Evolutionary conservation across 495 filamentous ascomycete species (phyloP).

Genomic region (Daldinia decipiens): DNA sequence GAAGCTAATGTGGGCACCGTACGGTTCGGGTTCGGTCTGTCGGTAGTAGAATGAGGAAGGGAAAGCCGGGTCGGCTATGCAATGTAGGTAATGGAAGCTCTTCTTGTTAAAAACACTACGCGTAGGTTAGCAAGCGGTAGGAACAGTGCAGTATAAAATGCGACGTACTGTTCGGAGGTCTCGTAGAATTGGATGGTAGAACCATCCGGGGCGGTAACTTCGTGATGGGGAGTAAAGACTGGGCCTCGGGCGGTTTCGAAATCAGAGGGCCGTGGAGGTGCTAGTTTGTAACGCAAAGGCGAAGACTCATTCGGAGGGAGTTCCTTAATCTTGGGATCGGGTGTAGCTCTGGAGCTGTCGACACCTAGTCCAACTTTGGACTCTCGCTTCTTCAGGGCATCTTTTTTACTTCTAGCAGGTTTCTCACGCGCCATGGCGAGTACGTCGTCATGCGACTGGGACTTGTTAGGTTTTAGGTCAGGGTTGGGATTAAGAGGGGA

Average conservation of each 20-base stretch:
- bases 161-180: constrained; percentile 71
- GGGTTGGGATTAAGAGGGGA: constrained; percentile 72
- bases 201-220: constrained; percentile 56
- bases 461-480: constrained; percentile 45
- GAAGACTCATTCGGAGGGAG: constrained; percentile 52
- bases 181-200: constrained; percentile 66
- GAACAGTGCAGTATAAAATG: constrained; percentile 47
- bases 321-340: constrained; percentile 66
- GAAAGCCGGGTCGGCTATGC: constrained; percentile 87
- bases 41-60: constrained; percentile 89
- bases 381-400: constrained; percentile 81
- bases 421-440: constrained; percentile 57
- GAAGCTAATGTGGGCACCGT: constrained; percentile 83
- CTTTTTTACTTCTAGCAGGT: constrained; percentile 68
- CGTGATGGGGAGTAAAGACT: constrained; percentile 63
- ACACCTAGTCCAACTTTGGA: constrained; percentile 64
- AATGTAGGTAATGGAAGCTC: constrained; percentile 88
- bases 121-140: constrained; percentile 51
- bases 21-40: constrained; percentile 85
- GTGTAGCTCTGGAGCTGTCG: constrained; percentile 62
- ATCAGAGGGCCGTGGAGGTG: constrained; percentile 65
- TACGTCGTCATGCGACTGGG: constrained; percentile 50
- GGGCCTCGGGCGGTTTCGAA: constrained; percentile 68
- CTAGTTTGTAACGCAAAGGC: constrained; percentile 67
- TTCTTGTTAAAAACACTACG: constrained; percentile 88